Evolutionary conservation across 2,329 filamentous ascomycete genomes (phyloP).

Genomic region (Ascosphaera apis): DNA sequence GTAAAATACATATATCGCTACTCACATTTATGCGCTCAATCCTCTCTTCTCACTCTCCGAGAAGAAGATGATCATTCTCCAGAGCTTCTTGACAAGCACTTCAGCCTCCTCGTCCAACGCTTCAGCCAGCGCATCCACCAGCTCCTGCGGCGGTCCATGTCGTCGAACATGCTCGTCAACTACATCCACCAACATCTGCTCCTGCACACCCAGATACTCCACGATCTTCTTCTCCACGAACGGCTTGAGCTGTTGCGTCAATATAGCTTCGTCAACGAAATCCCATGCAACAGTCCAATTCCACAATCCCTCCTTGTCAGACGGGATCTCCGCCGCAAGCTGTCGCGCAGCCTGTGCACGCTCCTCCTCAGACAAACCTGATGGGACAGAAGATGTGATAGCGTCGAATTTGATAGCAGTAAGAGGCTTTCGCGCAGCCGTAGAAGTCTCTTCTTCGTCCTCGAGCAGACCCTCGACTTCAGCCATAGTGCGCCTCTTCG

Average conservation of each 20-base stretch:
- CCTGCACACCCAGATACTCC: slow-evolving; percentile 86
- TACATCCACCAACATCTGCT: slow-evolving; percentile 82
- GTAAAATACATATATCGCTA: too few species aligned
- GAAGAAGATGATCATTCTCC: slow-evolving; percentile 97
- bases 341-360: slow-evolving; percentile 58
- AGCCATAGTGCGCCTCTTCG: slow-evolving; percentile 55
- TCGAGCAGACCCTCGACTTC: slow-evolving; percentile 89
- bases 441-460: slow-evolving; percentile 69
- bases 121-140: slow-evolving; percentile 73
- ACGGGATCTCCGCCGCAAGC: slow-evolving; percentile 74
- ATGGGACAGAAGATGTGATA: slow-evolving; percentile 39
- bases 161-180: slow-evolving; percentile 69
- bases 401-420: slow-evolving; percentile 67
- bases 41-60: slow-evolving; percentile 85
- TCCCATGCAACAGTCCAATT: slow-evolving; percentile 88
- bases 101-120: slow-evolving; percentile 89
- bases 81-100: slow-evolving; percentile 82
- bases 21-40: slow-evolving; percentile 35
- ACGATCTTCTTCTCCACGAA: slow-evolving; percentile 98
- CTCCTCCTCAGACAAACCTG: slow-evolving; percentile 64
- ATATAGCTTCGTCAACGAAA: slow-evolving; percentile 56
- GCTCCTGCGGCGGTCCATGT: slow-evolving; percentile 48
- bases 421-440: slow-evolving; percentile 47
- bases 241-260: slow-evolving; percentile 68
- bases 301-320: slow-evolving; percentile 69